phyloP scores from a whole-genome alignment of 2,329 filamentous ascomycete species.

The Bretziella fagacearum region DNA sequence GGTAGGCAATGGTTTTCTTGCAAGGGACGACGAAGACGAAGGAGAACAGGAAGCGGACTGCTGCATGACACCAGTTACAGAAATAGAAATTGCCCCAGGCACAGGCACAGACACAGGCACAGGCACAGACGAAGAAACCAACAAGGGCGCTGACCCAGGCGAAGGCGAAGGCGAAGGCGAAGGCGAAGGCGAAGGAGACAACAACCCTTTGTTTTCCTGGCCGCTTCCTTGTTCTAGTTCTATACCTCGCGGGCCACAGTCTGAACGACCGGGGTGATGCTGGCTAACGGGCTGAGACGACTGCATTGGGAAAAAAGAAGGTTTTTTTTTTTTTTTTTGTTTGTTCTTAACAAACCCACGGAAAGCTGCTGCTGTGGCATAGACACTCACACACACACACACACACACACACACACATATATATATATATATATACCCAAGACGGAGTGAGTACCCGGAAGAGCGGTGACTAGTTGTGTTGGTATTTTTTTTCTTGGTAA shows the following conservation, averaged over 20 bases:
- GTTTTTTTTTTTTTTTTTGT: too few species aligned
- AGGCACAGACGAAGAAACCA: not conserved
- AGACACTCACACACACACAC: too few species aligned
- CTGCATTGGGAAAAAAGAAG: too few species aligned
- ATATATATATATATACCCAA: too few species aligned
- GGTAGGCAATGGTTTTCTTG: conserved; percentile 4
- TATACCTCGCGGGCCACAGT: conserved; percentile 1
- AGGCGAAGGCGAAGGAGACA: conserved; percentile 2
- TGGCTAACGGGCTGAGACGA: conserved; percentile 8
- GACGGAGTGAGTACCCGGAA: too few species aligned
- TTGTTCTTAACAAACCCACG: too few species aligned
- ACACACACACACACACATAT: too few species aligned
- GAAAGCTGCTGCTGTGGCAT: too few species aligned
- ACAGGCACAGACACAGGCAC: not conserved
- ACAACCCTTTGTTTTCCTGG: not conserved
- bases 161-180: not conserved
- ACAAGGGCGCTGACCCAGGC: not conserved
- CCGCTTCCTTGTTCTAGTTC: not conserved
- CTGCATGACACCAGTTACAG: conserved; percentile 10
- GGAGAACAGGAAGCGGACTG: not conserved
- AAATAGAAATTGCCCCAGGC: conserved; percentile 6
- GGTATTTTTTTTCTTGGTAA: too few species aligned
- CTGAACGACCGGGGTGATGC: conserved; percentile 3
- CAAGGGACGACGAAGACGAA: conserved; percentile 2
- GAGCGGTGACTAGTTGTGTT: too few species aligned